Base-by-base conservation (phyloP, 2,329 filamentous ascomycete genomes). In the Microcyclosporella mali region DNA sequence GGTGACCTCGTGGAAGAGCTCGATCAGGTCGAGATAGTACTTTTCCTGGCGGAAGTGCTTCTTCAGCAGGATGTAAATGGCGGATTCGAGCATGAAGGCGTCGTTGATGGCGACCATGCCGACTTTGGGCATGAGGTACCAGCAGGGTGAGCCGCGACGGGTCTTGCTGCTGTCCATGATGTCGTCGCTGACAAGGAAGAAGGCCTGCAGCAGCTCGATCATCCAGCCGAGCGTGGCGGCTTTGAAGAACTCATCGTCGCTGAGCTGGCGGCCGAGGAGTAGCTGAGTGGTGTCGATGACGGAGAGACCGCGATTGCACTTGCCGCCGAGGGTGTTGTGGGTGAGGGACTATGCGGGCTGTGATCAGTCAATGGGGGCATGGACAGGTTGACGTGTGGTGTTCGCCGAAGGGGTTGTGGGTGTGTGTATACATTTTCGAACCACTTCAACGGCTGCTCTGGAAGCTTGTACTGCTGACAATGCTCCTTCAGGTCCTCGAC, bases 81-180 rank as follows among this genome's bases (percentile, higher is more conserved):
- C 73, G 11, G 84, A 73, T 72, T 97, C 92, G 58, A 98, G 84
- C 80, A 97, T 82, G 75, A 97, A 95, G 51, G 90, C 81, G 65
- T 98, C 92, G 76, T 98, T 98, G 78, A 98, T 95, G 63, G 92
- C 90, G 54, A 95, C 78, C 82, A 94, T 89, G 66, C 90, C 90
- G 32, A 98, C 89, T 37, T 84, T 81, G 25, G 86, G 80, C 55
- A 88, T 83, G 48, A 84, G 84, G 73, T 97, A 98, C 92, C 92
- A 98, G 75, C 92, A 98, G 32, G 92, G 89, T 70, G 84, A 80
- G 50, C 90, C 89, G 56, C 92, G 88, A 48, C 92, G 88, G 43
- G 92, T 98, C 68, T 95, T 92, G 67, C 85, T 94, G 59, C 78
- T 71, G 72, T 98, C 92, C 92, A 98, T 98, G 61, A 98, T 95